These are phyloP conservation scores for Blastomyces silverae DNA, from an alignment of 2,329 filamentous ascomycete genomes.

Conservation along the genomic window DNA sequence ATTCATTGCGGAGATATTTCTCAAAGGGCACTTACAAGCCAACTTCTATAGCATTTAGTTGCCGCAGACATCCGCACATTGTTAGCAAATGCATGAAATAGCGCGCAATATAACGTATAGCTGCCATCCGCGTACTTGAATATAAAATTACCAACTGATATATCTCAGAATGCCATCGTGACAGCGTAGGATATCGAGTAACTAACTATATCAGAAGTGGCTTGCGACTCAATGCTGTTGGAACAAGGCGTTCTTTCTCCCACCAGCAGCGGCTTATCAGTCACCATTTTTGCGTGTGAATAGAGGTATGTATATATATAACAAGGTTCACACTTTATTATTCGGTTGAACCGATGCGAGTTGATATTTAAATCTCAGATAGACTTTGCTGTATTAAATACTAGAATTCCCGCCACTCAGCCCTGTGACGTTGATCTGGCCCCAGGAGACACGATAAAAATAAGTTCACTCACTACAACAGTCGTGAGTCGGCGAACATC, in stretches of 20 bases:
- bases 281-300: no score
- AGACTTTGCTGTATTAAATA: neutral
- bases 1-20: neutral
- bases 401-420: neutral
- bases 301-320: no score
- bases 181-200: no score
- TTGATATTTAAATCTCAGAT: neutral
- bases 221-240: neutral
- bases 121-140: neutral
- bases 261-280: no score
- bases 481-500: no score
- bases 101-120: neutral
- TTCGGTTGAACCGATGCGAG: neutral
- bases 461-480: no score
- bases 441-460: neutral
- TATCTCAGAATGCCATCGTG: neutral
- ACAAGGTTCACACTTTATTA: neutral
- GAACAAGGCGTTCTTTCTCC: neutral
- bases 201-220: no score
- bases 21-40: neutral
- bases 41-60: neutral
- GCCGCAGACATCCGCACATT: neutral
- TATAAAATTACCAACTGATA: neutral
- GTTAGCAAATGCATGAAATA: no score
- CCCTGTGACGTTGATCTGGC: neutral